Evolutionary conservation across 2,329 filamentous ascomycete genomes (phyloP).

Genomic region (Microsporum ferrugineum): DNA sequence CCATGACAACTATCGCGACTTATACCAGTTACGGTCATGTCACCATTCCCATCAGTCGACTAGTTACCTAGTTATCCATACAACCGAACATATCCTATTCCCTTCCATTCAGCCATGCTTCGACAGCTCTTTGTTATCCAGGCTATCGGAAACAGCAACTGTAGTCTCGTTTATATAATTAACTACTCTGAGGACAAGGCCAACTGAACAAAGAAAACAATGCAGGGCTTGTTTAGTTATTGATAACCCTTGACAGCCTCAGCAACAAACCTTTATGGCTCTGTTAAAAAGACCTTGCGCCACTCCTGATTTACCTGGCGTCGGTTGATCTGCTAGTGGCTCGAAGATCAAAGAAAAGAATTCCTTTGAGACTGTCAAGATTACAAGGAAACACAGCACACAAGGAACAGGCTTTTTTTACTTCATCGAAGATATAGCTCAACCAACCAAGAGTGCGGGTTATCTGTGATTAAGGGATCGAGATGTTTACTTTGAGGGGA

Average conservation of each 20-base stretch:
- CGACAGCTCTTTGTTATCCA: background rate
- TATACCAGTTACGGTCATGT: too few relatives aligned
- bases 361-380: background rate
- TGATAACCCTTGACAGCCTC: background rate
- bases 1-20: too few relatives aligned
- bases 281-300: background rate
- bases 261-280: background rate
- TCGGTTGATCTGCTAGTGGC: background rate
- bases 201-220: background rate
- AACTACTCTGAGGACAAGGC: background rate
- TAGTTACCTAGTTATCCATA: too few relatives aligned
- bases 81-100: too few relatives aligned
- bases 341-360: background rate
- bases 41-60: too few relatives aligned
- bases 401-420: background rate
- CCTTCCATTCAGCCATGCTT: too few relatives aligned
- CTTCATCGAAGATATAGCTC: background rate
- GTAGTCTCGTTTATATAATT: background rate
- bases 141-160: too few relatives aligned
- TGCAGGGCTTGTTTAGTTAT: background rate
- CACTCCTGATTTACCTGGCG: background rate
- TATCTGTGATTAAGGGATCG: background rate
- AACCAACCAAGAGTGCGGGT: background rate
- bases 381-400: background rate
- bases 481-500: background rate